Percentiles rank a stretch among this genome's conserved stretches.
Conservation (phyloP, 768 basidiomycete genomes). For the Suillus ampliporus region DNA sequence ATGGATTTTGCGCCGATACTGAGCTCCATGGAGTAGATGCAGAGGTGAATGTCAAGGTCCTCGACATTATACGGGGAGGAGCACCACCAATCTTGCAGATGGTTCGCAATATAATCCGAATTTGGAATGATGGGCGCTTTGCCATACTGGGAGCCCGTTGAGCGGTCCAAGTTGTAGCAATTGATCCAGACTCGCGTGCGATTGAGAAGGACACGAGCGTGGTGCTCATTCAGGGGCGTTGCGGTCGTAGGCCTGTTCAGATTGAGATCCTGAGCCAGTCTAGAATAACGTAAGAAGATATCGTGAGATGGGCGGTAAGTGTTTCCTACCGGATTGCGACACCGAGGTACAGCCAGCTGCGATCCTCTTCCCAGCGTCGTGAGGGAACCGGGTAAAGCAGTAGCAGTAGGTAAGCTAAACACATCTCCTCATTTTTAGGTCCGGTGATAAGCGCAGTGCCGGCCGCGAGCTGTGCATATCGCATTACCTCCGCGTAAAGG, state of each 20-base stretch:
- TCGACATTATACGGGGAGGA: slow-evolving; percentile 69
- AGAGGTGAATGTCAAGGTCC: slow-evolving; percentile 82
- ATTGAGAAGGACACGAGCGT: slow-evolving; percentile 87
- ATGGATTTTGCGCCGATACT: slow-evolving; percentile 65
- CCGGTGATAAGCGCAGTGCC: slow-evolving; percentile 79
- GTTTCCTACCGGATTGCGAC: slow-evolving; percentile 77
- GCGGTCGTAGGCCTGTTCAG: slow-evolving; percentile 78
- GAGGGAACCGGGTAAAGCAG: slow-evolving; percentile 79
- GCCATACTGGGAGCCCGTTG: slow-evolving; percentile 87
- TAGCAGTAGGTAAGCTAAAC: slow-evolving; percentile 81
- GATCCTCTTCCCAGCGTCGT: slow-evolving; percentile 86
- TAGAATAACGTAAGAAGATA: slow-evolving; percentile 35
- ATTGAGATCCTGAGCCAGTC: slow-evolving; percentile 89
- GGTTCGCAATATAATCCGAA: slow-evolving; percentile 75
- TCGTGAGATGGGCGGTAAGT: not conserved
- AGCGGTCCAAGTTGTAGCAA: slow-evolving; percentile 91
- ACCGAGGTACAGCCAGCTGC: slow-evolving; percentile 89
- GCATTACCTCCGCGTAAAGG: slow-evolving; percentile 74
- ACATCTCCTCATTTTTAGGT: slow-evolving; percentile 82
- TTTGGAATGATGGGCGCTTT: slow-evolving; percentile 82
- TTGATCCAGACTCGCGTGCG: slow-evolving; percentile 90
- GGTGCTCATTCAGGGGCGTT: slow-evolving; percentile 77
- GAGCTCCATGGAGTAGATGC: slow-evolving; percentile 78
- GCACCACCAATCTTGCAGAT: slow-evolving; percentile 74
- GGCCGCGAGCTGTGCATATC: slow-evolving; percentile 76